A percentile compares a stretch with the other conserved stretches of the same genome.
These are phyloP conservation scores for Phytophthora aleatoria DNA, from an alignment of 352 stramenopile genomes.

Conservation along the genomic window DNA sequence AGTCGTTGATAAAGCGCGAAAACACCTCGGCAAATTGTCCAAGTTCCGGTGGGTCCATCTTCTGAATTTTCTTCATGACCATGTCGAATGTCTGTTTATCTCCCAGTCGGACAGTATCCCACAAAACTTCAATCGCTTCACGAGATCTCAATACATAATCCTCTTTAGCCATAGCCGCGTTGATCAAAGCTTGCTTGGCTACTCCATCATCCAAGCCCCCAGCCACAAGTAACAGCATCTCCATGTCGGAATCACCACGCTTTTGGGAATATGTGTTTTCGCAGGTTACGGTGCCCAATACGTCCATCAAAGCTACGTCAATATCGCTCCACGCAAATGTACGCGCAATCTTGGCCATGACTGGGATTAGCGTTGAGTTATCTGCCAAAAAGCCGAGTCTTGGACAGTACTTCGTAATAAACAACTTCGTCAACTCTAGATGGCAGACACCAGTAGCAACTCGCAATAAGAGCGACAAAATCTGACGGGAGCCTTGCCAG, in stretches of 20 bases:
- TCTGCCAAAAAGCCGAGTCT: background rate
- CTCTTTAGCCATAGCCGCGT: background rate
- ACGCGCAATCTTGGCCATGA: background rate
- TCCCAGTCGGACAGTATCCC: background rate
- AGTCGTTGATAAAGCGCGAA: background rate
- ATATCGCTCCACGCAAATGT: background rate
- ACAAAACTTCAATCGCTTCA: background rate
- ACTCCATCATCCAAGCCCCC: background rate
- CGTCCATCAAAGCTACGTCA: background rate
- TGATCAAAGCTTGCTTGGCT: background rate
- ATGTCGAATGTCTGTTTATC: background rate
- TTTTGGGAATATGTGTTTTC: background rate
- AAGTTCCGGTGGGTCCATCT: background rate
- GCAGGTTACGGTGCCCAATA: background rate
- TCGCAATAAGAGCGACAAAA: background rate
- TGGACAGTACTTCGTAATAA: background rate
- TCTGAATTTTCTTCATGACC: background rate
- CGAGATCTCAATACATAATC: background rate
- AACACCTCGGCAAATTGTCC: background rate
- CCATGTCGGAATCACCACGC: background rate
- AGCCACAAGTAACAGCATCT: background rate
- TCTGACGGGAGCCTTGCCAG: background rate
- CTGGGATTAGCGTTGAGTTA: background rate
- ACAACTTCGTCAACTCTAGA: background rate
- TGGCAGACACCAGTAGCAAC: background rate